A percentile compares a stretch with the other conserved stretches of the same genome.
These are phyloP conservation scores for Tolypocladium capitatum DNA, from an alignment of 2,329 filamentous ascomycete species.

Conservation along the genomic window DNA sequence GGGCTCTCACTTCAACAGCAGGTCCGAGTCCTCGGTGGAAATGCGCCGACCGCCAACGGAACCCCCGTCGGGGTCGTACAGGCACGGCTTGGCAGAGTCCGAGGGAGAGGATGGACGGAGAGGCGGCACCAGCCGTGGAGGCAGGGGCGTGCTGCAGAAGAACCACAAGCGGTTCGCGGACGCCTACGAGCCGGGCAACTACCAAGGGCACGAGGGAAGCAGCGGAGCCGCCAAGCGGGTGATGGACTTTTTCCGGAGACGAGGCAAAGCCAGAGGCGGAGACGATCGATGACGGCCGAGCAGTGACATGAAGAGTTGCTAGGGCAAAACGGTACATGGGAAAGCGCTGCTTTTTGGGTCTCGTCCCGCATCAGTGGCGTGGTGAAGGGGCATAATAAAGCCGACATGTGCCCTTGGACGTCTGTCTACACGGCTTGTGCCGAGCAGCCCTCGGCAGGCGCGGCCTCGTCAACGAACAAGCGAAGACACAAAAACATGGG, in stretches of 20 bases:
- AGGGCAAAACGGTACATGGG: background rate
- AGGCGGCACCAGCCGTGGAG: constrained; percentile 23
- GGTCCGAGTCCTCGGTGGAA: constrained; percentile 42
- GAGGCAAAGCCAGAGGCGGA: constrained; percentile 60
- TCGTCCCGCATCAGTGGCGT: background rate
- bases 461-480: background rate
- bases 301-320: background rate
- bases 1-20: constrained; percentile 32
- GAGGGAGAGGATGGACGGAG: constrained; percentile 29
- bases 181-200: constrained; percentile 66
- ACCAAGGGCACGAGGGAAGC: constrained; percentile 60
- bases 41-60: constrained; percentile 27
- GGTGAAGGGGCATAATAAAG: background rate
- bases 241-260: constrained; percentile 94
- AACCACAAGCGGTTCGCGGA: constrained; percentile 79
- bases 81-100: constrained; percentile 26
- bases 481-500: background rate
- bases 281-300: constrained; percentile 32
- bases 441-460: background rate
- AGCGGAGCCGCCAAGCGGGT: constrained; percentile 81
- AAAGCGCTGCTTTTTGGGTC: background rate
- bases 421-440: background rate
- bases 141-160: constrained; percentile 59
- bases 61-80: constrained; percentile 28
- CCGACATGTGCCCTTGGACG: background rate